Conservation (phyloP, 495 filamentous ascomycete genomes). For the Penicillium macrosclerotiorum region DNA sequence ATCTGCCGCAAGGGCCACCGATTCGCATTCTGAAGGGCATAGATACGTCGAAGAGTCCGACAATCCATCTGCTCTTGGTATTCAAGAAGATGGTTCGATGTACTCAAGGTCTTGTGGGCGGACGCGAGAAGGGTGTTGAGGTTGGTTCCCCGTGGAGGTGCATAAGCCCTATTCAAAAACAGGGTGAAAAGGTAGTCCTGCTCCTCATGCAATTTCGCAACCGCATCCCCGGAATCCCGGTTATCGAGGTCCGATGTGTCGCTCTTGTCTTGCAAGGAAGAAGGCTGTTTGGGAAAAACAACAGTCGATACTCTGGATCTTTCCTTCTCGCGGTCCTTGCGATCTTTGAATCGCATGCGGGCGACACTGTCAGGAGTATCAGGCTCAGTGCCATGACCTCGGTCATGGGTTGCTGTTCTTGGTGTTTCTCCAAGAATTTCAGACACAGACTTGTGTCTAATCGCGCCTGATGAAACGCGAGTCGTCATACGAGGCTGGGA, state of each 20-base stretch:
- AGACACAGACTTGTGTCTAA: slow-evolving; percentile 69
- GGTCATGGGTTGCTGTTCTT: slow-evolving; percentile 38
- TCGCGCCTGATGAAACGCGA: slow-evolving; percentile 62
- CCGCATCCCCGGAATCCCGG: slow-evolving; percentile 46
- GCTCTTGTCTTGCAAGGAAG: slow-evolving; percentile 36
- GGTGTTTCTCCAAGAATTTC: slow-evolving; percentile 68
- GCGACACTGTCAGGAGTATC: slow-evolving; percentile 42
- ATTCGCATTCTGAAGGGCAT: slow-evolving; percentile 82
- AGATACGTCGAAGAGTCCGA: slow-evolving; percentile 77
- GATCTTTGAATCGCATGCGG: slow-evolving; percentile 51
- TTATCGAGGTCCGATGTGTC: slow-evolving; percentile 36
- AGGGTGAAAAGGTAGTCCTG: slow-evolving; percentile 81
- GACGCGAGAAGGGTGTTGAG: slow-evolving; percentile 68
- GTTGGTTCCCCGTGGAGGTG: slow-evolving; percentile 54
- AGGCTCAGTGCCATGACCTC: slow-evolving; percentile 30
- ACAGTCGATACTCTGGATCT: slow-evolving; percentile 72
- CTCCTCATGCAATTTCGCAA: slow-evolving; percentile 50
- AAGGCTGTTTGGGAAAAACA: slow-evolving; percentile 67
- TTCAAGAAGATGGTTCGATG: slow-evolving; percentile 69
- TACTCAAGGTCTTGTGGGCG: slow-evolving; percentile 80
- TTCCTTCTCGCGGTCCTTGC: slow-evolving; percentile 59
- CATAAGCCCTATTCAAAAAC: slow-evolving; percentile 68
- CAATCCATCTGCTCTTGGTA: slow-evolving; percentile 82
- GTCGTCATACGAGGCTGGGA: slow-evolving; percentile 56
- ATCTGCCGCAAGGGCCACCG: slow-evolving; percentile 89